Conservation (phyloP, 345 rosid genomes). For the Abelmoschus esculentus region DNA sequence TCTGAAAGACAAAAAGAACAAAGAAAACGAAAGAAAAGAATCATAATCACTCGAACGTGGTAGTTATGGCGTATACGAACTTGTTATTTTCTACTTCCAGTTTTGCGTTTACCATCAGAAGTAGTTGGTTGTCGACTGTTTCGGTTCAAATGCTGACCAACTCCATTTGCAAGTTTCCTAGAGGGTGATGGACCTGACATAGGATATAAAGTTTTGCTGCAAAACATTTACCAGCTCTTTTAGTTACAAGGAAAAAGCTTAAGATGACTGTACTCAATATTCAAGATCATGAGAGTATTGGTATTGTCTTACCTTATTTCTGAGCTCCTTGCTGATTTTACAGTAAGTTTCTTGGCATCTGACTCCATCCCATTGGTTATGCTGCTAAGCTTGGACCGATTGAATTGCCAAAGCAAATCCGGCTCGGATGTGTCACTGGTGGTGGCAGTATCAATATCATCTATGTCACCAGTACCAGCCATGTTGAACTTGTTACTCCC, state of each 20-base stretch:
- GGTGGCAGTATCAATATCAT: constrained; percentile 68
- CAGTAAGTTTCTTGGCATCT: constrained; percentile 40
- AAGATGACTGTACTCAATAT: not conserved
- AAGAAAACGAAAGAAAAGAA: not conserved
- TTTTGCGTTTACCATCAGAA: constrained; percentile 58
- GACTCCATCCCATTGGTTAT: constrained; percentile 36
- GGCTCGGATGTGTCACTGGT: constrained; percentile 89
- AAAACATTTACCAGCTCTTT: not conserved
- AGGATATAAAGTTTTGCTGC: constrained; percentile 44
- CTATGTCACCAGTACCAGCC: constrained; percentile 37
- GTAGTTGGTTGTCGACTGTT: constrained; percentile 43
- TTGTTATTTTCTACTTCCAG: constrained; percentile 48
- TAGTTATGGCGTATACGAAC: constrained; percentile 8
- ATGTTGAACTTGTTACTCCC: constrained; percentile 36
- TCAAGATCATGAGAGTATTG: not conserved
- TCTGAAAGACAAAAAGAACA: not conserved
- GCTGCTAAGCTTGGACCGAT: constrained; percentile 55
- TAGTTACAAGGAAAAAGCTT: not conserved
- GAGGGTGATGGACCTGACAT: constrained; percentile 57
- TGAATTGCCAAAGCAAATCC: constrained; percentile 85
- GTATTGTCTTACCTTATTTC: constrained; percentile 34
- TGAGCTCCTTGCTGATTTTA: constrained; percentile 45
- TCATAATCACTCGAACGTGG: constrained; percentile 31
- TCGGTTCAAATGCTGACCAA: constrained; percentile 32
- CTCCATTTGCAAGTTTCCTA: constrained; percentile 46